Evolutionary conservation across 1,284 basidiomycete genomes (phyloP).

Genomic region (Ustilago cynodontis): DNA sequence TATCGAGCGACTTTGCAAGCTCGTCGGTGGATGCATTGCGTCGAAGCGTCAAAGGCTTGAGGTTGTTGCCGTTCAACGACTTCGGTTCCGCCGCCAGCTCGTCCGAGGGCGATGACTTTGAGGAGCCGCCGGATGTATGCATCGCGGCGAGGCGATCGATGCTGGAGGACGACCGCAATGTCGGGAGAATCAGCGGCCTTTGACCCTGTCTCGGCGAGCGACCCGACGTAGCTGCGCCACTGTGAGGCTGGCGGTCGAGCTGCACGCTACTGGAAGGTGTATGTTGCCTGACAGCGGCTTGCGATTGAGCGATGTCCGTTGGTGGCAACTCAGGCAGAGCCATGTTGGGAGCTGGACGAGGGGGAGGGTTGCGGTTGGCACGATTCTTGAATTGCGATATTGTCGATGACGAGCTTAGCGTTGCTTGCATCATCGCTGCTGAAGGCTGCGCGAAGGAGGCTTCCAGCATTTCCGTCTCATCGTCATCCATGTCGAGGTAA

Average conservation of each 20-base stretch:
- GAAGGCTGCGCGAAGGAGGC: not conserved
- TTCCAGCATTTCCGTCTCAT: not conserved
- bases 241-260: slow-evolving; percentile 3
- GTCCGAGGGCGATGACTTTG: not conserved
- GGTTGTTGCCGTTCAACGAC: not conserved
- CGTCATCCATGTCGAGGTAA: slow-evolving; percentile 33
- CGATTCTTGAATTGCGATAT: slow-evolving; percentile 12
- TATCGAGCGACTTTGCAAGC: slow-evolving; percentile 43
- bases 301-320: not conserved
- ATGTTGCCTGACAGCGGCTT: slow-evolving; percentile 3
- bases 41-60: slow-evolving; percentile 19
- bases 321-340: slow-evolving; percentile 29
- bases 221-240: not conserved
- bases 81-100: not conserved
- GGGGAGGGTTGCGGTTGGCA: slow-evolving; percentile 26
- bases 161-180: slow-evolving; percentile 25
- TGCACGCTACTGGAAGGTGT: slow-evolving; percentile 5
- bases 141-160: slow-evolving; percentile 22
- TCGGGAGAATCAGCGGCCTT: slow-evolving; percentile 37
- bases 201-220: slow-evolving; percentile 14
- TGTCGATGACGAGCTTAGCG: not conserved
- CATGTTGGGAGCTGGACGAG: slow-evolving; percentile 32
- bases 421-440: not conserved
- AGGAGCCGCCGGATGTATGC: slow-evolving; percentile 3
- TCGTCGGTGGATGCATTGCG: slow-evolving; percentile 33